Evolutionary conservation across 129 eudicot species (phyloP).

Genomic region (Centrapalus pauciflorus): DNA sequence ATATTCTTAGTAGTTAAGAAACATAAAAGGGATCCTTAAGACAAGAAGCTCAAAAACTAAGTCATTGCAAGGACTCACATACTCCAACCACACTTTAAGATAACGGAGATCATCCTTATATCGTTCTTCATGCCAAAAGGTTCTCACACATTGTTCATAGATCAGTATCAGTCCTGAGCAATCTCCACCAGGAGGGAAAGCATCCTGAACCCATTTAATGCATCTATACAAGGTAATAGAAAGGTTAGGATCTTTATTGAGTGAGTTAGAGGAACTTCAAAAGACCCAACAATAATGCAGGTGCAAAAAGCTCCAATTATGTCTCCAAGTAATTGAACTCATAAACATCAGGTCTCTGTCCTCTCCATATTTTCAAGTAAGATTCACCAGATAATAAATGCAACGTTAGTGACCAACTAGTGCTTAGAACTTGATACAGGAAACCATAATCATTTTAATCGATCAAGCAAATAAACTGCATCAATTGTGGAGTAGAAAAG

Average conservation of each 20-base stretch:
- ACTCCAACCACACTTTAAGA: slow-evolving; percentile 93
- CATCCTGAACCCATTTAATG: slow-evolving; percentile 96
- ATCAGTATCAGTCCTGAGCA: slow-evolving; percentile 73
- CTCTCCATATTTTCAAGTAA: no score
- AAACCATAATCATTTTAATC: no score
- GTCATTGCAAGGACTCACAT: slow-evolving; percentile 39
- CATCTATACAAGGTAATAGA: slow-evolving; percentile 42
- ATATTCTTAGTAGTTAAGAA: no score
- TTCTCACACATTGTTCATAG: slow-evolving; percentile 86
- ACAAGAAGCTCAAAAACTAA: not conserved
- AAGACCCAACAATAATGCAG: not conserved
- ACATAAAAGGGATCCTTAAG: no score
- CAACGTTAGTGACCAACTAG: no score
- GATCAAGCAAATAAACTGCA: no score
- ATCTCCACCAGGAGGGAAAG: slow-evolving; percentile 94
- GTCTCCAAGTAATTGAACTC: not conserved
- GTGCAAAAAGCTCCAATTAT: not conserved
- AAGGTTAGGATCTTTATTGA: not conserved
- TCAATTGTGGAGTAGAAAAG: not conserved
- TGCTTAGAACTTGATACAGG: no score
- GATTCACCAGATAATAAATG: no score
- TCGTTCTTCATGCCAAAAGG: slow-evolving; percentile 84
- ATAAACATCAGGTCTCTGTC: no score
- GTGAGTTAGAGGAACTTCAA: not conserved
- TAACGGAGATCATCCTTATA: slow-evolving; percentile 83